A percentile compares a stretch with the other conserved stretches of the same genome.
phyloP scores from a whole-genome alignment of 179 eudicot genomes.

The Vitellaria paradoxa region DNA sequence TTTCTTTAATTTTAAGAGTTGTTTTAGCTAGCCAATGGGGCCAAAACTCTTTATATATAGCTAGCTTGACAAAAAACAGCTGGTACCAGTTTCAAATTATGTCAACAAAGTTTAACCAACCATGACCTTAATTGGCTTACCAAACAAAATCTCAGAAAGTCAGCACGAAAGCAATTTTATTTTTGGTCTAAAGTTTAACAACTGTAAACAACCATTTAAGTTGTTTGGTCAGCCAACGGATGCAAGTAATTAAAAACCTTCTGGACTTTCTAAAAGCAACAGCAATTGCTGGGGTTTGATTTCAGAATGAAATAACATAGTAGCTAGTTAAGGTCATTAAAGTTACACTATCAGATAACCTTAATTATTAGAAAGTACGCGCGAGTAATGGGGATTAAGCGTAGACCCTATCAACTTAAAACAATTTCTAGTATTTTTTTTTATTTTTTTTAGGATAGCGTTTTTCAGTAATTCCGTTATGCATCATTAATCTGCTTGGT shows the following conservation, averaged over 20 bases:
- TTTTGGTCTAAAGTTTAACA: constrained; percentile 14
- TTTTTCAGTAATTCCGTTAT: no score
- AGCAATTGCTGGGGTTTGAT: no score
- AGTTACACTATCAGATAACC: no score
- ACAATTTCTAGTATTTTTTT: no score
- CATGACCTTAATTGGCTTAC: constrained; percentile 18
- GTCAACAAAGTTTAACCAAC: constrained; percentile 28
- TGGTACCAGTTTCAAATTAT: constrained; percentile 11
- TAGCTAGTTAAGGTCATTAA: no score
- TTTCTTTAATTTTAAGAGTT: background rate
- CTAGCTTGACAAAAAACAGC: constrained; percentile 14
- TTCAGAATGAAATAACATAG: no score
- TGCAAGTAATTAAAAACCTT: background rate
- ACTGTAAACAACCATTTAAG: constrained; percentile 14
- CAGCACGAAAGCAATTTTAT: background rate
- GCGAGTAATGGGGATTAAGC: no score
- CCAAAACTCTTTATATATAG: constrained; percentile 1
- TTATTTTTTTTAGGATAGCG: no score
- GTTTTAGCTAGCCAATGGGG: constrained; percentile 14
- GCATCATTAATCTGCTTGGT: no score
- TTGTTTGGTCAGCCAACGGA: constrained; percentile 5
- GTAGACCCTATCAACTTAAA: no score
- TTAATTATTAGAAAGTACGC: no score
- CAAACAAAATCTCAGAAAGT: constrained; percentile 23
- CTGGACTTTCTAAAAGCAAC: no score